A percentile compares a stretch with the other conserved stretches of the same genome.
Conservation (phyloP, 257 asterid species). For the Lithospermum erythrorhizon region DNA sequence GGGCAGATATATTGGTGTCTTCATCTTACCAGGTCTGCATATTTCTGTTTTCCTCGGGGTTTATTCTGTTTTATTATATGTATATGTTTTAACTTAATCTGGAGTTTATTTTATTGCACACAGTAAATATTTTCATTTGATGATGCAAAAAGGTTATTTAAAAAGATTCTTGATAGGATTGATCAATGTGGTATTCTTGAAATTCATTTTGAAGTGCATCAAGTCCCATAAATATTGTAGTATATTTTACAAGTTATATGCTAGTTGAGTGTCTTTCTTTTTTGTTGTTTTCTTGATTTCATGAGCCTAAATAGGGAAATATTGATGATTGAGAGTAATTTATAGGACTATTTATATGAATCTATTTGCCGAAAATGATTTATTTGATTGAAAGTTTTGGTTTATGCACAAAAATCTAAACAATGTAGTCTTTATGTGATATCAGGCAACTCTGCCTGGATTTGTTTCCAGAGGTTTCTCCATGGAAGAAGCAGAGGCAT, state of each 20-base stretch:
- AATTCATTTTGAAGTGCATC: too few relatives aligned
- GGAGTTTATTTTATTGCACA: too few relatives aligned
- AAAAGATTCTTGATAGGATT: neutral
- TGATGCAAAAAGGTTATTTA: too few relatives aligned
- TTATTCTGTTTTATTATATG: too few relatives aligned
- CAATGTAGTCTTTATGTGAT: neutral
- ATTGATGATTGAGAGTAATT: neutral
- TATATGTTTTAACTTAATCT: too few relatives aligned
- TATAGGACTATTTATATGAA: neutral
- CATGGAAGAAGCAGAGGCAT: slow-evolving; percentile 52
- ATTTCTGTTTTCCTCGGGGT: neutral
- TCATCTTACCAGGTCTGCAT: slow-evolving; percentile 62
- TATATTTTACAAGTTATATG: too few relatives aligned
- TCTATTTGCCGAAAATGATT: neutral
- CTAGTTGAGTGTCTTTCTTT: too few relatives aligned
- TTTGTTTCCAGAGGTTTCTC: slow-evolving; percentile 58
- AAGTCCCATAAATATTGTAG: too few relatives aligned
- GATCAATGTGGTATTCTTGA: neutral
- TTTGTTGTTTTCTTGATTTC: too few relatives aligned
- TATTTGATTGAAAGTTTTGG: neutral
- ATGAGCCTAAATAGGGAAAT: too few relatives aligned
- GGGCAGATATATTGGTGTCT: slow-evolving; percentile 58
- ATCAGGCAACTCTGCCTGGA: slow-evolving; percentile 71
- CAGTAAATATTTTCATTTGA: too few relatives aligned
- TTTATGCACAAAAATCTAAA: neutral